Evolutionary conservation across 2,329 filamentous ascomycete species (phyloP), one percentile per base, ranked within the genome.

Genomic region (Paraconiothyrium sp.): DNA sequence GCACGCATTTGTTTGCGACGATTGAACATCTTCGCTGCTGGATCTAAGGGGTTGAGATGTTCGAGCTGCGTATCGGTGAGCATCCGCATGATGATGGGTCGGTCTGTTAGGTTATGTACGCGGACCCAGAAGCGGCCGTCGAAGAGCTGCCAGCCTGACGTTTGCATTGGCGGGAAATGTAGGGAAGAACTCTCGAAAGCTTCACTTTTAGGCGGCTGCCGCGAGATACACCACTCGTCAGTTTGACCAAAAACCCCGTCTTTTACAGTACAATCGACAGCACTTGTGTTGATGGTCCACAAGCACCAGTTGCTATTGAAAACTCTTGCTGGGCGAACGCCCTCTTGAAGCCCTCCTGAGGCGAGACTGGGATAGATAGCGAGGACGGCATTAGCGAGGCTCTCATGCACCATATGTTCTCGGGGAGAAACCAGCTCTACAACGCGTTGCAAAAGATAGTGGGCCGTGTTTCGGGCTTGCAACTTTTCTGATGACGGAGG

Each of bases 81-180:
- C 16, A 63, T 54, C 13, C 84, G 82, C 22, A 86, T 65, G 1
- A 76, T 62, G 5, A 85, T 60, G 1, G 65, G 60, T 27, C 68
- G 62, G 1, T 63, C 51, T 1, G 70, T 69, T 4, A 67, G 58
- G 20, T 83, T 78, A 32, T 72, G 68, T 11, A 88, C 58, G 2
- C 79, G 80, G 52, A 88, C 78, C 86, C 86, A 89, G 72, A 80
- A 88, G 22, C 86, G 80, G 50, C 82, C 79, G 67, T 88, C 86
- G 79, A 85, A 88, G 16, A 89, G 78, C 5, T 76, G 74, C 73
- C 78, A 84, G 50, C 56, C 30, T 35, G 49, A 48, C 41, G 44
- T 50, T 24, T 30, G 22, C 34, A 50, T 14, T 24, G 35, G 67
- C 1, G 66, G 65, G 13, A 71, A 68, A 4, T 49, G n/a, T 3